Evolutionary conservation across 1,139 yeast genomes (phyloP).

Genomic region (Kodamaea ohmeri): DNA sequence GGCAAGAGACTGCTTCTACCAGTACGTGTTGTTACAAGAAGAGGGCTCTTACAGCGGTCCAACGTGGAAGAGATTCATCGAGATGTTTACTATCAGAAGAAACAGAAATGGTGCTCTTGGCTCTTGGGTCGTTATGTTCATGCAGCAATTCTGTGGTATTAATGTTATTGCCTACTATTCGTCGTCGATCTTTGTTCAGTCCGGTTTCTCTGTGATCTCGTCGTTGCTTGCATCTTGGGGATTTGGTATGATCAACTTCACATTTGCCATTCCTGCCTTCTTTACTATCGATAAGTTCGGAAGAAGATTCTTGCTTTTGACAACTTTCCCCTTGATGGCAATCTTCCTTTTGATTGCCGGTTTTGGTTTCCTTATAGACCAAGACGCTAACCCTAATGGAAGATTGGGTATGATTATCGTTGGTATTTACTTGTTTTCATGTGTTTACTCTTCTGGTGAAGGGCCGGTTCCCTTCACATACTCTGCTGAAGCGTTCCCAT

Average conservation of each 20-base stretch:
- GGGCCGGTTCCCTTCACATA: slow-evolving; percentile 92
- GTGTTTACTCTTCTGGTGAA: slow-evolving; percentile 79
- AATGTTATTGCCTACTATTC: slow-evolving; percentile 85
- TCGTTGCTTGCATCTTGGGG: slow-evolving; percentile 84
- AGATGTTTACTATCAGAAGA: slow-evolving; percentile 67
- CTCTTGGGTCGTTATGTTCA: slow-evolving; percentile 79
- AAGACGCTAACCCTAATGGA: slow-evolving; percentile 39
- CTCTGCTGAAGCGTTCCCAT: slow-evolving; percentile 84
- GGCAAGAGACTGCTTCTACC: slow-evolving; percentile 30
- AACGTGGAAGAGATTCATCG: slow-evolving; percentile 48
- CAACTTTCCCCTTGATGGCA: slow-evolving; percentile 76
- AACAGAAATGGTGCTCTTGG: slow-evolving; percentile 82
- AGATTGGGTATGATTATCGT: slow-evolving; percentile 63
- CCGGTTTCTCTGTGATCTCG: slow-evolving; percentile 59
- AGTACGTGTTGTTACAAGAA: slow-evolving; percentile 46
- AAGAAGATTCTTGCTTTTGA: slow-evolving; percentile 64
- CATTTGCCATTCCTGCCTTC: slow-evolving; percentile 82
- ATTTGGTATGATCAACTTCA: slow-evolving; percentile 75
- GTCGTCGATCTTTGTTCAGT: slow-evolving; percentile 65
- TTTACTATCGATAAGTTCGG: slow-evolving; percentile 80
- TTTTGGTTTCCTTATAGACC: slow-evolving; percentile 67
- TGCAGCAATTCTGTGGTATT: slow-evolving; percentile 93
- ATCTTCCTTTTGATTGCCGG: slow-evolving; percentile 69
- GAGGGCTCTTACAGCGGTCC: slow-evolving; percentile 60
- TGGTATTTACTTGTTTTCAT: slow-evolving; percentile 72